Evolutionary conservation across 2,329 filamentous ascomycete genomes (phyloP), one percentile per base, ranked within the genome.

Genomic region (Zelopaecilomyces penicillatus): DNA sequence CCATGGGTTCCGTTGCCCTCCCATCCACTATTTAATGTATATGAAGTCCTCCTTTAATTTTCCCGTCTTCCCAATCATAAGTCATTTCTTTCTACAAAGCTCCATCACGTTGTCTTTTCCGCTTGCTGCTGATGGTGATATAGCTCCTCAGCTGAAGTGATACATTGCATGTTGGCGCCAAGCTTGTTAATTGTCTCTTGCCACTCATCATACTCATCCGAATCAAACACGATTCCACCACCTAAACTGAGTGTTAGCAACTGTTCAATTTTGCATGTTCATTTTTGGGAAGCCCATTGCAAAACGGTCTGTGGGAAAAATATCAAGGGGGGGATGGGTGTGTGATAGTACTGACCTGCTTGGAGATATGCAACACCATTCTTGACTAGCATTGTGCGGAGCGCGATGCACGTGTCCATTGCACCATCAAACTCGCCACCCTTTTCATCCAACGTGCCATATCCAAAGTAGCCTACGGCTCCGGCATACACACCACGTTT

Each of bases 141-240:
- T n/a, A 76, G 60, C 62, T 83, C 75, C 69, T 96, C 91, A 2
- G 90, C 91, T 42, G 82, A 79, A 47, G 82, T 83, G 63, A 97
- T 90, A 66, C 87, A 93, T 54, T 85, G 78, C 72, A 94, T 88
- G 63, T 95, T 95, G 37, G 88, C 87, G 28, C 85, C 82, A 39
- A 95, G 72, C 75, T 98, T 98, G 72, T 98, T 97, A 70, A 93
- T 82, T 42, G 81, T 87, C 52, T 94, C 96, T 76, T 97, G 88
- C 66, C 91, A 79, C 74, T 90, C 96, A 66, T 97, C 93, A 52
- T 96, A 84, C 54, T 75, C 85, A 60, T 95, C 90, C 35, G 87
- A 94, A 65, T 97, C 93, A 59, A 91, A 95, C 37, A 95, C 90
- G 57, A 96, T 95, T 30, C 90, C 90, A 32, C 90, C 90, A 10